phyloP scores from a whole-genome alignment of 106 monocot genomes.

The Acorus gramineus region DNA sequence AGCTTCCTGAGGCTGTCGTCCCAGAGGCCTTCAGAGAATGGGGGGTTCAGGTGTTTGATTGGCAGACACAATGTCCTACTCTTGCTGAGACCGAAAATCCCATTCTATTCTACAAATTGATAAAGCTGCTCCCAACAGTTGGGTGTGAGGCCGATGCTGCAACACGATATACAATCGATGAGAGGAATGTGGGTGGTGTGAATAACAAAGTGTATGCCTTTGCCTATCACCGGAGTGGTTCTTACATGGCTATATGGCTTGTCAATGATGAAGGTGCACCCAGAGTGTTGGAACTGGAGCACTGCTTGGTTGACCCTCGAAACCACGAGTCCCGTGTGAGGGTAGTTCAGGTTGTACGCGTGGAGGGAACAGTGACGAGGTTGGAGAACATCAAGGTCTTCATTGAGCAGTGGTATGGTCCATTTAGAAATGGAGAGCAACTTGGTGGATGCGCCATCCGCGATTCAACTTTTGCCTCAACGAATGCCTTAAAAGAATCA shows the following conservation, averaged over 20 bases:
- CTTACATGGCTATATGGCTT: slow-evolving; percentile 54
- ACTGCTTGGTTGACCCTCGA: slow-evolving; percentile 57
- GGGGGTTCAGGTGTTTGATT: slow-evolving; percentile 79
- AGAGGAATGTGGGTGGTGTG: slow-evolving; percentile 26
- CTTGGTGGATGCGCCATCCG: slow-evolving; percentile 80
- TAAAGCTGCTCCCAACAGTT: slow-evolving; percentile 80
- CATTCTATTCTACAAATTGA: slow-evolving; percentile 50
- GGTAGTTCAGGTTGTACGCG: slow-evolving; percentile 35
- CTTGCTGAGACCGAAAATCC: slow-evolving; percentile 35
- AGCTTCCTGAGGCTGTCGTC: slow-evolving; percentile 87
- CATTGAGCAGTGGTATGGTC: slow-evolving; percentile 85
- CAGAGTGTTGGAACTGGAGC: slow-evolving; percentile 53
- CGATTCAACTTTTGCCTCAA: slow-evolving; percentile 63
- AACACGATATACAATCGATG: slow-evolving; percentile 47
- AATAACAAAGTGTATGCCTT: slow-evolving; percentile 25
- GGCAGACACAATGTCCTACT: slow-evolving; percentile 97
- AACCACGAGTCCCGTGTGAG: slow-evolving; percentile 49
- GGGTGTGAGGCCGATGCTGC: slow-evolving; percentile 98
- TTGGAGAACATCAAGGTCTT: slow-evolving; percentile 56
- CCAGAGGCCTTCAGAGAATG: slow-evolving; percentile 86
- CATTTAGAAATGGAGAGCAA: slow-evolving; percentile 75
- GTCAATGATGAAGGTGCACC: slow-evolving; percentile 13
- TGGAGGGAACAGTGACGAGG: slow-evolving; percentile 26
- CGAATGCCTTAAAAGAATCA: slow-evolving; percentile 19
- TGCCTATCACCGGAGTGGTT: slow-evolving; percentile 41